phyloP scores from a whole-genome alignment of 345 rosid species.

The Eucalyptus sideroxylon region DNA sequence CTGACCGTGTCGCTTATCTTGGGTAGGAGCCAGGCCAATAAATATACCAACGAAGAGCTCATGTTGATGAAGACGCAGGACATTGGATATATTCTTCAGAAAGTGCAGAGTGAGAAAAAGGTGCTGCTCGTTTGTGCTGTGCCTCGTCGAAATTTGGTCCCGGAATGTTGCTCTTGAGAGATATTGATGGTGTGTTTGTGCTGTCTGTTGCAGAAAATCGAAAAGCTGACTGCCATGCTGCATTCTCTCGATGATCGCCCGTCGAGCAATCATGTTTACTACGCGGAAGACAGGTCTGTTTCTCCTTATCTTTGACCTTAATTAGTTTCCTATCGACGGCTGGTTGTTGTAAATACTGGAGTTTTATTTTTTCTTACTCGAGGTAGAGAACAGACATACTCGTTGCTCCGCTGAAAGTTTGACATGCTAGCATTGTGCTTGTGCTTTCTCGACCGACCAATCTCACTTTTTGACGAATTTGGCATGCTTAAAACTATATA shows the following conservation, averaged over 20 bases:
- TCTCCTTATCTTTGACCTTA: background rate
- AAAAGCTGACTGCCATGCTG: constrained; percentile 51
- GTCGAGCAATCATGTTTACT: constrained; percentile 49
- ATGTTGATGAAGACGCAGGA: constrained; percentile 92
- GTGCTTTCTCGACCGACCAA: background rate
- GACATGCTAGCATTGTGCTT: background rate
- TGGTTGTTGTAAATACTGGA: background rate
- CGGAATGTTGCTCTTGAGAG: background rate
- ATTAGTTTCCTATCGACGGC: background rate
- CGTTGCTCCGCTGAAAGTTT: background rate
- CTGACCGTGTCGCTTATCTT: background rate
- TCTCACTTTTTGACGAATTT: background rate
- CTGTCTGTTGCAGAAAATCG: constrained; percentile 58
- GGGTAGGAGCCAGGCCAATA: constrained; percentile 56
- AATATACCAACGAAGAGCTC: constrained; percentile 69
- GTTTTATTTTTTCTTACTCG: background rate
- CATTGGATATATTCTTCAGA: constrained; percentile 74
- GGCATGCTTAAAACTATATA: background rate
- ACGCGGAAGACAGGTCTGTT: constrained; percentile 70
- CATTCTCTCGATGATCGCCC: constrained; percentile 53
- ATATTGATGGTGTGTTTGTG: background rate
- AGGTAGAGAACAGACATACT: background rate
- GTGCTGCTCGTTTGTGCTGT: constrained; percentile 3
- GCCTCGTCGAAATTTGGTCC: background rate
- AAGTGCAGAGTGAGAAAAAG: constrained; percentile 75